phyloP scores from a whole-genome alignment of 768 basidiomycete genomes.

The Suillus occidentalis region DNA sequence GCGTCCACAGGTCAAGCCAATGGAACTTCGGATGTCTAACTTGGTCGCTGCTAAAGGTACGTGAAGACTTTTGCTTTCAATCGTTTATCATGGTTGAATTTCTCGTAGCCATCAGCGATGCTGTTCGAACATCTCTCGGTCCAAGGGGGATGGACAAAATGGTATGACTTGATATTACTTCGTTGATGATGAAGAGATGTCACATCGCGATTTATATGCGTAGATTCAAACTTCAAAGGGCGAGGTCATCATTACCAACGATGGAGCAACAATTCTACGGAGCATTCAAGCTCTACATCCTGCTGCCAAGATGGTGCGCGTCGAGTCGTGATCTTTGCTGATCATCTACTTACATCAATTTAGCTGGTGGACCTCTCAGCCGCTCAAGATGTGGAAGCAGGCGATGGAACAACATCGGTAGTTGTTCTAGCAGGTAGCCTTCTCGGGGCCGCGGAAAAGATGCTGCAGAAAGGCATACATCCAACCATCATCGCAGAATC shows the following conservation, averaged over 20 bases:
- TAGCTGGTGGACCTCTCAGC: conserved; percentile 97
- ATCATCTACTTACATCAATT: conserved; percentile 8
- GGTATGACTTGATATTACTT: conserved; percentile 48
- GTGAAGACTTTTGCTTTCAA: conserved; percentile 12
- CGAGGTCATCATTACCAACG: conserved; percentile 97
- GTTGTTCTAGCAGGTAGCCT: conserved; percentile 95
- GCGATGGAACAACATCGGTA: conserved; percentile 97
- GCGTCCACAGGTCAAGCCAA: conserved; percentile 83
- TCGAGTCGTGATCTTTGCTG: neutral
- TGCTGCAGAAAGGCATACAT: conserved; percentile 95
- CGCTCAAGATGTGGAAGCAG: conserved; percentile 97
- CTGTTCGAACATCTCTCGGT: conserved; percentile 93
- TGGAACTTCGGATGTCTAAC: conserved; percentile 96
- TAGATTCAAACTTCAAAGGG: conserved; percentile 96
- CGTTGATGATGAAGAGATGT: conserved; percentile 5
- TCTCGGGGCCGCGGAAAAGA: conserved; percentile 93
- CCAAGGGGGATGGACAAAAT: conserved; percentile 99
- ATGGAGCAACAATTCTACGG: conserved; percentile 96
- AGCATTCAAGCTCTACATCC: conserved; percentile 96
- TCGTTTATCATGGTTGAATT: conserved; percentile 10
- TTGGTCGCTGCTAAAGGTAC: conserved; percentile 97
- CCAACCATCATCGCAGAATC: conserved; percentile 96
- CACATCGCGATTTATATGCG: conserved; percentile 12
- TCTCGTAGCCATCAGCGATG: conserved; percentile 87
- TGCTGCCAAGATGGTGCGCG: conserved; percentile 89